A percentile compares a stretch with the other conserved stretches of the same genome.
Evolutionary conservation across 176 grass and related monocot genomes (phyloP).

Genomic region (Musa itinerans): DNA sequence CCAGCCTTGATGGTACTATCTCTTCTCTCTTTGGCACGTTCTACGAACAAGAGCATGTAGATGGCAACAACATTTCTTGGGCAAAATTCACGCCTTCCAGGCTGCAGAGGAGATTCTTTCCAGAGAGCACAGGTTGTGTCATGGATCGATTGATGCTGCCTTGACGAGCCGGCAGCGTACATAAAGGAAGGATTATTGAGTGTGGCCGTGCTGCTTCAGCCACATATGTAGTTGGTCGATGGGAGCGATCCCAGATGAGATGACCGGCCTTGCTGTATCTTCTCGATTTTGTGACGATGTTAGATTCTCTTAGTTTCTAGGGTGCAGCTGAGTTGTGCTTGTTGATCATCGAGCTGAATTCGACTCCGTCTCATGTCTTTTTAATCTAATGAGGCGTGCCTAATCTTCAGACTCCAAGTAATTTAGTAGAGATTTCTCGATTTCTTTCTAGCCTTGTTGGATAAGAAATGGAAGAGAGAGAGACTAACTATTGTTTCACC

Average conservation of each 20-base stretch:
- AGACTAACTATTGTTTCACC: background rate
- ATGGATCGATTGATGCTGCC: conserved; percentile 45
- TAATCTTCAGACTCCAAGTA: background rate
- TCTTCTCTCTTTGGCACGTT: conserved; percentile 67
- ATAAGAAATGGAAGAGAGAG: background rate
- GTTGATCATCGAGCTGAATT: too few relatives aligned
- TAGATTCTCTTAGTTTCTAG: background rate
- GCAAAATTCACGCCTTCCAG: conserved; percentile 43
- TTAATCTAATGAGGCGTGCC: conserved; percentile 1
- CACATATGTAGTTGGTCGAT: background rate
- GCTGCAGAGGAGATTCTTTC: conserved; percentile 62
- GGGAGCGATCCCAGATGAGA: conserved; percentile 34
- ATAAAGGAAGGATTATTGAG: conserved; percentile 75
- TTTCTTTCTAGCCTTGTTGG: background rate
- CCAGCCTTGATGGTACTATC: conserved; percentile 44
- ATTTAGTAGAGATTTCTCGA: background rate
- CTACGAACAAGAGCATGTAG: conserved; percentile 42
- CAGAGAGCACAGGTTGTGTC: conserved; percentile 43
- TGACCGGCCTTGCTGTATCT: conserved; percentile 36
- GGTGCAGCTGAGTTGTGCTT: too few relatives aligned
- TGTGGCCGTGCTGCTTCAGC: conserved; percentile 13
- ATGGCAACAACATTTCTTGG: conserved; percentile 36
- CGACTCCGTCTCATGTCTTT: background rate
- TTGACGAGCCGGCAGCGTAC: conserved; percentile 49
- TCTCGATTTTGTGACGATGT: conserved; percentile 74